Evolutionary conservation across 176 grass and related monocot genomes (phyloP).

Genomic region (Bolboschoenus planiculmis): DNA sequence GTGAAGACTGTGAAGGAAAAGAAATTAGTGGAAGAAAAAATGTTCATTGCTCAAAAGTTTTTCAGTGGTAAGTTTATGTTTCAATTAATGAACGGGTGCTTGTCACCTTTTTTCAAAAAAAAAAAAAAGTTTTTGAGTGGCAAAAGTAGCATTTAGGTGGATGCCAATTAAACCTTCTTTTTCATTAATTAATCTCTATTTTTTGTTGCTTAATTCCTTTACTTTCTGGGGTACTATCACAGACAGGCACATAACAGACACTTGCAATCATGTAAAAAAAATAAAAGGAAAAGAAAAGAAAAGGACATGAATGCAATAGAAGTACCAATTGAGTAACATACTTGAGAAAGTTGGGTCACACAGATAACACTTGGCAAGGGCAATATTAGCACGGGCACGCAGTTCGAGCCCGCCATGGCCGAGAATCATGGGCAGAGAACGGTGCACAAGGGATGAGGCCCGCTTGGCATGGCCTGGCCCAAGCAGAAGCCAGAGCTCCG

Average conservation of each 20-base stretch:
- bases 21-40: neutral
- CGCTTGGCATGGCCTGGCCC: conserved; percentile 68
- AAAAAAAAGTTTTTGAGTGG: neutral
- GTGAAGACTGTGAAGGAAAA: conserved; percentile 38
- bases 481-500: conserved; percentile 75
- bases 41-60: neutral
- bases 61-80: no score
- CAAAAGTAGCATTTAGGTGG: neutral
- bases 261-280: neutral
- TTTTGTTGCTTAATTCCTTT: neutral
- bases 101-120: no score
- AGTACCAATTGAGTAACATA: conserved; percentile 17
- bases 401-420: conserved; percentile 85
- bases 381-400: conserved; percentile 55
- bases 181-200: neutral
- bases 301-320: neutral
- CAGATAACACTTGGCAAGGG: conserved; percentile 73
- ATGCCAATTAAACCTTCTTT: neutral
- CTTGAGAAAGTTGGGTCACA: conserved; percentile 53
- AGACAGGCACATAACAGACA: neutral
- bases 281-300: neutral
- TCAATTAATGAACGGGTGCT: no score
- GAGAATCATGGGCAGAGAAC: conserved; percentile 74
- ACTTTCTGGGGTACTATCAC: neutral
- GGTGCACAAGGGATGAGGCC: conserved; percentile 57